Percentiles rank a stretch among this genome's conserved stretches.
Evolutionary conservation across 2,329 filamentous ascomycete species (phyloP).

Genomic region (Aspergillus nomiae): DNA sequence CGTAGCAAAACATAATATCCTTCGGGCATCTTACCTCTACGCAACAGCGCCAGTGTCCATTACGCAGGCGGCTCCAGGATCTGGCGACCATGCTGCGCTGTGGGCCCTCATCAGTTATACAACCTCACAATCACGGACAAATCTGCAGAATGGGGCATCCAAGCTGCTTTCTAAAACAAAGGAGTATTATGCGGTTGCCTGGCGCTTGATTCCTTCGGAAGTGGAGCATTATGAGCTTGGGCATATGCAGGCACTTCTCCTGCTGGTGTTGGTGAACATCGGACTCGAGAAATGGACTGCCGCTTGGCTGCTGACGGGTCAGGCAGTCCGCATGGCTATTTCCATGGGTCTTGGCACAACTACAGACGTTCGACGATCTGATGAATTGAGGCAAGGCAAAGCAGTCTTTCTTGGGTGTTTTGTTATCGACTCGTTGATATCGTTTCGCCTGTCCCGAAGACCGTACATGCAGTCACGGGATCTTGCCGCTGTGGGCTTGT

Average conservation of each 20-base stretch:
- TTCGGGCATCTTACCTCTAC: slow-evolving; percentile 60
- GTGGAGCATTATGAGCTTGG: slow-evolving; percentile 42
- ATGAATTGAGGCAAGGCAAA: slow-evolving; percentile 40
- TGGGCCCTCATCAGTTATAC: slow-evolving; percentile 50
- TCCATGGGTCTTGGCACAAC: slow-evolving; percentile 37
- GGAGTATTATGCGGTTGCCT: slow-evolving; percentile 39
- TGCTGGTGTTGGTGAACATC: slow-evolving; percentile 54
- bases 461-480: slow-evolving; percentile 52
- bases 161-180: slow-evolving; percentile 29
- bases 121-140: slow-evolving; percentile 32
- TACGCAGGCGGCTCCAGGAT: slow-evolving; percentile 32
- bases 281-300: slow-evolving; percentile 48
- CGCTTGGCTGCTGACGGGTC: slow-evolving; percentile 57
- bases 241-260: slow-evolving; percentile 47
- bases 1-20: slow-evolving; percentile 58
- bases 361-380: slow-evolving; percentile 30
- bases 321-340: slow-evolving; percentile 52
- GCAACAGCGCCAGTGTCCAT: slow-evolving; percentile 43
- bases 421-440: slow-evolving; percentile 55
- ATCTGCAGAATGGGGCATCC: slow-evolving; percentile 17
- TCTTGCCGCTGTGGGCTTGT: slow-evolving; percentile 48
- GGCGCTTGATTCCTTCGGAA: slow-evolving; percentile 42
- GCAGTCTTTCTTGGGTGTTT: slow-evolving; percentile 56
- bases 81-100: slow-evolving; percentile 45
- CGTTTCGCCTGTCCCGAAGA: slow-evolving; percentile 48